Percentiles rank a stretch among this genome's conserved stretches.
phyloP scores from a whole-genome alignment of 345 rosid species.

The Aegle marmelos region DNA sequence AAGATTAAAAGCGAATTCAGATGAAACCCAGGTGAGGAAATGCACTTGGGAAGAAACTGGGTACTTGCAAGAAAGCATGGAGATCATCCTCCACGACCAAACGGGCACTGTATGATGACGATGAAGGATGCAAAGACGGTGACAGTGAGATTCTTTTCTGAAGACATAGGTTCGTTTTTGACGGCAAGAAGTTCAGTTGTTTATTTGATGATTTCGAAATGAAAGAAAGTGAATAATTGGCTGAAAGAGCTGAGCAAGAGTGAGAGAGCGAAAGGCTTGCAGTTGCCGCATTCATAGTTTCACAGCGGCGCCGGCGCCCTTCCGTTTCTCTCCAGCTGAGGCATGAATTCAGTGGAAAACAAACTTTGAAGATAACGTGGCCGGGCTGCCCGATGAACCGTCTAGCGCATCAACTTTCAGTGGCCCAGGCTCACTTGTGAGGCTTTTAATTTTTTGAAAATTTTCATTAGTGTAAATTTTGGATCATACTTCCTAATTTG shows the following conservation, averaged over 20 bases:
- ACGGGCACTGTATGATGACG: slow-evolving; percentile 11
- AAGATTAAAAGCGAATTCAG: neutral
- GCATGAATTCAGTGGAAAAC: too few species aligned
- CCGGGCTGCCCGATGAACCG: neutral
- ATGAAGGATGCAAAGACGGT: neutral
- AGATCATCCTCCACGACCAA: slow-evolving; percentile 48
- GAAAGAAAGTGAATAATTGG: neutral
- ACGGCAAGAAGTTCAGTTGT: neutral
- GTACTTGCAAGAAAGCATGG: slow-evolving; percentile 41
- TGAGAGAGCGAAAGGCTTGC: neutral
- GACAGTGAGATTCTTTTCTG: neutral
- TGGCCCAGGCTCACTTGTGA: neutral
- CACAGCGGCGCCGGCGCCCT: neutral
- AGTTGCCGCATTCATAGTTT: neutral
- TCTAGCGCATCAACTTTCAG: too few species aligned
- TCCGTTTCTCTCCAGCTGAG: neutral
- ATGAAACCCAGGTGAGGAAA: neutral
- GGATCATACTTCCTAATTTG: too few species aligned
- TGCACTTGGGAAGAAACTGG: slow-evolving; percentile 11
- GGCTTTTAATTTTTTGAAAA: neutral
- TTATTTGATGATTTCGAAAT: neutral
- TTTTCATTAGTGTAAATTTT: too few species aligned
- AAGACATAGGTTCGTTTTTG: neutral
- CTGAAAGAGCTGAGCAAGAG: neutral
- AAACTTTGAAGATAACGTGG: neutral